Percentiles rank a stretch among this genome's conserved stretches.
Conservation (phyloP, 805 yeast genomes). For the Komagataella phaffii region DNA sequence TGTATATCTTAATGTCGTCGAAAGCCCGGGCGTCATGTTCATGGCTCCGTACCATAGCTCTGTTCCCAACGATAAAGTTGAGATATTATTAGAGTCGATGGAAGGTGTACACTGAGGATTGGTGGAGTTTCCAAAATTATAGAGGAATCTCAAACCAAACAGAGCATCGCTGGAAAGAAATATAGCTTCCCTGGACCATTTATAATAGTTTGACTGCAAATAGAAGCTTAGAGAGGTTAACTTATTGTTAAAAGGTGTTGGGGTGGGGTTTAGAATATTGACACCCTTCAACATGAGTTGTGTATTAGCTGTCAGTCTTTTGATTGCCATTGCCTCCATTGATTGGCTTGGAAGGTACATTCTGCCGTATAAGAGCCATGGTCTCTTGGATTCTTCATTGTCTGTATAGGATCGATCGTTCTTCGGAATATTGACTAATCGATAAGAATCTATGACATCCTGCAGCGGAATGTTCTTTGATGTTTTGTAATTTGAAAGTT, state of each 20-base stretch:
- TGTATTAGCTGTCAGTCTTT: conserved; percentile 40
- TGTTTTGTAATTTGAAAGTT: conserved; percentile 29
- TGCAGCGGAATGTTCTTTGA: conserved; percentile 45
- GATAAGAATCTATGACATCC: conserved; percentile 58
- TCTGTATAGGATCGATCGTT: not conserved
- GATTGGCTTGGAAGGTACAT: conserved; percentile 81
- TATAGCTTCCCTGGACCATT: conserved; percentile 56
- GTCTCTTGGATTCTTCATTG: conserved; percentile 2
- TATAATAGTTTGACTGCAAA: conserved; percentile 54
- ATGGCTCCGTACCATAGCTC: conserved; percentile 82
- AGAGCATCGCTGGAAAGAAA: conserved; percentile 78
- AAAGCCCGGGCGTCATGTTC: conserved; percentile 80
- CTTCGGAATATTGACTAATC: conserved; percentile 34
- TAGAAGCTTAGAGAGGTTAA: conserved; percentile 48
- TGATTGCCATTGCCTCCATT: conserved; percentile 76
- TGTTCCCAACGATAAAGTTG: conserved; percentile 63
- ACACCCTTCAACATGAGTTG: conserved; percentile 68
- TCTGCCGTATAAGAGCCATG: conserved; percentile 63
- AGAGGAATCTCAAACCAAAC: conserved; percentile 68
- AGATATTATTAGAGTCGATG: conserved; percentile 18
- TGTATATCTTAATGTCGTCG: conserved; percentile 74
- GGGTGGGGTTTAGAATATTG: conserved; percentile 29
- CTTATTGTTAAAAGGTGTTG: conserved; percentile 12
- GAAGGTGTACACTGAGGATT: conserved; percentile 2
- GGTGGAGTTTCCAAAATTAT: conserved; percentile 34